Evolutionary conservation across 164 flowering plant species (phyloP), one percentile per base, ranked within the genome.

Genomic region (Santalum album): DNA sequence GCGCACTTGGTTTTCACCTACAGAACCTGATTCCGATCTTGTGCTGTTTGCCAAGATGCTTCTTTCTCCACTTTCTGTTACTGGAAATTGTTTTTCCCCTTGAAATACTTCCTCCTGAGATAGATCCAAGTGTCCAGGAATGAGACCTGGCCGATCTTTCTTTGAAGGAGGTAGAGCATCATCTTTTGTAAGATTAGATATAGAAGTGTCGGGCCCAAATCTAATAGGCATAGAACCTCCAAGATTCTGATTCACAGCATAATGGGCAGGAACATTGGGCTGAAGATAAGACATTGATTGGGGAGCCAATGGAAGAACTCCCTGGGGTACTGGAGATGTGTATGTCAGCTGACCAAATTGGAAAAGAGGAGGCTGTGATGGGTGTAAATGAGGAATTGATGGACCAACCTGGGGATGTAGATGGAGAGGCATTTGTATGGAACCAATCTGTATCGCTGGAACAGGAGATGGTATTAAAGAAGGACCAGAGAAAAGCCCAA

Each of bases 361-460:
- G 66, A 89, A 87, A 56, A 83, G 66, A 15, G 96, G 88, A 61
- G 90, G 77, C 53, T 74, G 90, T 29, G 95, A 67, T 42, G 80
- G 76, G 61, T 79, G 96, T 53, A 83, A 54, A 60, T 84, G 94
- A 34, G 80, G 36, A 51, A 86, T 64, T 27, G 98, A 76, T 36
- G 81, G 68, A 32, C 84, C 86, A 65, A 82, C 79, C 35, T 76
- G 95, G 17, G 82, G 86, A 65, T 82, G 92, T 22, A 91, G 67
- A 68, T 81, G 92, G 49, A 92, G 86, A 58, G 99, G 99, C 96
- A 92, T 92, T 77, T 83, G 95, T 53, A 92, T 92, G 25, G 99
- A 92, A 58, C 99, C 99, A 67, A 92, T 92, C 72, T 92, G 96
- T 74, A 92, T 89, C 25, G 99, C 87, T 49, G 94, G 96, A 57